These are phyloP conservation scores for Gynochthodes officinalis DNA, from an alignment of 257 asterid genomes.

Conservation along the genomic window DNA sequence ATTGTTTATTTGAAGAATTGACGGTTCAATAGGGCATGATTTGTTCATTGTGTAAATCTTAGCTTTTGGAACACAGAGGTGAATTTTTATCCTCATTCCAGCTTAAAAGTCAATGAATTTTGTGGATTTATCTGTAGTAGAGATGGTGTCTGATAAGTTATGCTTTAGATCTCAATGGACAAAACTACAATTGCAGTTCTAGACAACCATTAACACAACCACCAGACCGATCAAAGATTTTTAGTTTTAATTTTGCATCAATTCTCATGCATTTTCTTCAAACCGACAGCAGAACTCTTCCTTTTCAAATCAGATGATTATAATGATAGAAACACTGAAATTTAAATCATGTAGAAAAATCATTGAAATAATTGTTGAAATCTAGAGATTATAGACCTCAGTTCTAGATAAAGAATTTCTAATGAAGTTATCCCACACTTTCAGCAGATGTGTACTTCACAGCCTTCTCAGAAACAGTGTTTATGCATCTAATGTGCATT, in stretches of 20 bases:
- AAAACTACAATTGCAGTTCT: neutral
- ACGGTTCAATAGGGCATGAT: neutral
- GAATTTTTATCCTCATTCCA: neutral
- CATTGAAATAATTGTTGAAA: neutral
- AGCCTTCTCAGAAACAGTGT: neutral
- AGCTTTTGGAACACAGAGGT: neutral
- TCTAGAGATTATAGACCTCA: neutral
- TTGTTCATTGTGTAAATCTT: constrained; percentile 7
- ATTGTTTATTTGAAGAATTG: neutral
- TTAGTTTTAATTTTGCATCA: neutral
- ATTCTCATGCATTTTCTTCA: neutral
- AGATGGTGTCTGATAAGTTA: neutral
- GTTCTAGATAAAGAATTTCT: neutral
- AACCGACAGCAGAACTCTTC: neutral
- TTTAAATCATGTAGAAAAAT: neutral
- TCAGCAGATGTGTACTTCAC: neutral
- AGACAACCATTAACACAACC: neutral
- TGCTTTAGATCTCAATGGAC: neutral
- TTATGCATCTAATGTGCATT: neutral
- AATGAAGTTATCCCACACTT: neutral
- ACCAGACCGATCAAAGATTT: neutral
- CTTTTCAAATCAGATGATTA: neutral
- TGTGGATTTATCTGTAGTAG: neutral
- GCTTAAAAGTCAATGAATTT: neutral
- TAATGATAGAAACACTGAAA: neutral